Base-by-base conservation (phyloP, 441 rosid genomes). In the Omphalea diandra region DNA sequence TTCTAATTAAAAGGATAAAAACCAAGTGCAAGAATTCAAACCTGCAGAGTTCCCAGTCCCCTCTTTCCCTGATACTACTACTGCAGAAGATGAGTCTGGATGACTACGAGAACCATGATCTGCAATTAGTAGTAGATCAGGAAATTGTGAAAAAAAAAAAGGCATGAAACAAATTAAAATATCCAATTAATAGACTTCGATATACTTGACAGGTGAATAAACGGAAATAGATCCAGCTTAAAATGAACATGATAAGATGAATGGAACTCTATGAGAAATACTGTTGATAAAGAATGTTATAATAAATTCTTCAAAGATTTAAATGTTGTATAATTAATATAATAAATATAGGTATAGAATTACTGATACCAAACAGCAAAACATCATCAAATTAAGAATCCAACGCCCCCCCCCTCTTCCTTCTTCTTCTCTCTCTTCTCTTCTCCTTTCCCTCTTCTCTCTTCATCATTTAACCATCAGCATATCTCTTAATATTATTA, bases 81-180 rank as follows among this genome's bases (percentile, higher is more conserved):
- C 77, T 73, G 82, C 84, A 72, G 90, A 83, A 26, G 96, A 85
- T 63, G 96, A 87, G 72, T 72, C 81, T 56, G 91, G 90, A 65
- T 80, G 83, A 67, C 83, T 75, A 53, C 71, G 80, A 79, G 82
- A 76, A 65, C 83, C 76, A 68, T 71, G 75, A 49, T 88, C 99
- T 90, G 97, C 80, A 75, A 71, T 33, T 72, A 77, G 72, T 49
- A 67, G 24, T 61, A 61, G 46, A 65, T 47, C 32, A 71, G 53
- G 64, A 31, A 79, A 47, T 66, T 15, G 62, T n/a, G n/a, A n/a
- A 67, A 32, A 55, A 52, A 2, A 62, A 61, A 55, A 36, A 6
- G 26, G 14, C 17, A n/a, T 32, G 3, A 14, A 41, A 56, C 29
- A 8, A 12, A 73, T 18, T 22, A 46, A 9, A 46, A 33, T 22